Evolutionary conservation across 441 rosid species (phyloP), one percentile per base, ranked within the genome.

Genomic region (Bocquillonia castaneifolia): DNA sequence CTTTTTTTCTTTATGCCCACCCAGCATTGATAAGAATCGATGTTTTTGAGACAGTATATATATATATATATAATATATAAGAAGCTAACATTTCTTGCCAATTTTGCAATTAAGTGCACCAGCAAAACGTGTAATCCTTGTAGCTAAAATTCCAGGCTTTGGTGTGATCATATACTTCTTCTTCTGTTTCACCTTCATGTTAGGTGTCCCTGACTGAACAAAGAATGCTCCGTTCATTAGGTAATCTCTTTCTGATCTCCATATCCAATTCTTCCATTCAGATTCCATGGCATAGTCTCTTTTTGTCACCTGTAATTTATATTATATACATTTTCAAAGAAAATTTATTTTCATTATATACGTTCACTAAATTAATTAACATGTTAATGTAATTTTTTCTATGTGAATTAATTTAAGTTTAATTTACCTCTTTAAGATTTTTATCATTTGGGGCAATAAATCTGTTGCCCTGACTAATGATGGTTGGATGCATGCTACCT

Each of bases 381-480:
- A 36, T 36, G 40, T 3, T 36, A 36, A 36, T 36, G 40, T 36
- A 36, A 3, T 36, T 36, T 3, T 36, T 3, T 36, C 10, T 36
- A 36, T n/a, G n/a, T n/a, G 40, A 36, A 5, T 42, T 42, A 42
- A 14, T 42, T 42, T 36, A 10, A 10, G 14, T 23, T 52, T 2
- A 1, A 8, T 0, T 54, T 73, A 77, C 80, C 79, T 76, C 77
- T 67, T 79, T 79, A 1, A 78, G 68, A 52, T 6, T 0, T 0
- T 22, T 20, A 39, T 77, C 73, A 63, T 63, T 10, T 2, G 90
- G 84, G 29, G 92, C 95, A 8, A 87, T 72, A 78, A 87, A 89
- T 20, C 88, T 73, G 80, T 89, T 85, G 7, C 95, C 95, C 60
- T 85, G 89, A 79, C 95, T 87, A 22, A 84, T 78, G 60, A 87